Conservation (phyloP, 768 basidiomycete species). For the Rhodotorula graminis region DNA sequence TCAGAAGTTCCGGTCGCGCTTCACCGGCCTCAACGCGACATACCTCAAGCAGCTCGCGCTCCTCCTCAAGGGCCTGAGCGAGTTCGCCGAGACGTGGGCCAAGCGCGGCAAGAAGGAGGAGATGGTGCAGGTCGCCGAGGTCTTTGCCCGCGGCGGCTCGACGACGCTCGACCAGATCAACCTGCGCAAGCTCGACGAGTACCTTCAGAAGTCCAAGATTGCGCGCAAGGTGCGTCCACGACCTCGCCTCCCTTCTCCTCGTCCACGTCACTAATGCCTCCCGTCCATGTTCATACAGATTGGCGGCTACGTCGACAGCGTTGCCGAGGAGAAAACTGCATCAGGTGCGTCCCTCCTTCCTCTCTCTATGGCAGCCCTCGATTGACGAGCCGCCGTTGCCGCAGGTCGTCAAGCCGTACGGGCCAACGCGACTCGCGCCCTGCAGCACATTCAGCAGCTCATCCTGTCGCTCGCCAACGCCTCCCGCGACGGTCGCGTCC, state of each 20-base stretch:
- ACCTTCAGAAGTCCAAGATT: constrained; percentile 71
- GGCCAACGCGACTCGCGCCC: constrained; percentile 26
- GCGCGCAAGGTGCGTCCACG: constrained; percentile 51
- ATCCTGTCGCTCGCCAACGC: constrained; percentile 46
- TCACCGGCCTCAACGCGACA: constrained; percentile 66
- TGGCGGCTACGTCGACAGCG: constrained; percentile 67
- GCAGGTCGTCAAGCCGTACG: constrained; percentile 33
- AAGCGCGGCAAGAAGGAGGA: constrained; percentile 49
- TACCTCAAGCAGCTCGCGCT: constrained; percentile 73
- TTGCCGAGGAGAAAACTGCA: constrained; percentile 25
- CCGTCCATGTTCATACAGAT: constrained; percentile 58
- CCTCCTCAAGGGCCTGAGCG: constrained; percentile 55
- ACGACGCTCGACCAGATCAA: constrained; percentile 57
- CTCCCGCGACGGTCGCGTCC: constrained; percentile 55
- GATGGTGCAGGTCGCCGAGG: constrained; percentile 64
- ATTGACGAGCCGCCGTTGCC: background rate
- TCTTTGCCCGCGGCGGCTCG: constrained; percentile 66
- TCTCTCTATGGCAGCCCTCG: too few relatives aligned
- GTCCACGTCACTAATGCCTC: background rate
- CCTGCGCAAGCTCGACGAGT: constrained; percentile 39
- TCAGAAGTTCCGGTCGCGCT: constrained; percentile 66
- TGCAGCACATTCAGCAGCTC: constrained; percentile 38
- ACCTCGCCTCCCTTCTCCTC: background rate
- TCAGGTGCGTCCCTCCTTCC: constrained; percentile 5
- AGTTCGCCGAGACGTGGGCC: constrained; percentile 23